phyloP scores from a whole-genome alignment of 441 rosid genomes.

The Adansonia gregorii region DNA sequence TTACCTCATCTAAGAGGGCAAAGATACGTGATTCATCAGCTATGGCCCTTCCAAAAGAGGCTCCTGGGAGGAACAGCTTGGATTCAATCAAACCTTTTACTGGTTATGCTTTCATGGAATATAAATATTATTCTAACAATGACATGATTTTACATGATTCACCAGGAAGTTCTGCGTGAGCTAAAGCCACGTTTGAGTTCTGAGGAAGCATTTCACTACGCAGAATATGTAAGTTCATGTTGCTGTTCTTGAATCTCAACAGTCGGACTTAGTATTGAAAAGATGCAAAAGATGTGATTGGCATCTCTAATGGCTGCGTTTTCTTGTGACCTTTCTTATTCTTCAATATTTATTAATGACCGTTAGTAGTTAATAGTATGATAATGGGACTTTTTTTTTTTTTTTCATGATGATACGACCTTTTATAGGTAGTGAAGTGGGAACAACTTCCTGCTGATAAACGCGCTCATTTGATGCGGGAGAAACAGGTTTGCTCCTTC shows the following conservation, averaged over 20 bases:
- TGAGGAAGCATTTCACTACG: slow-evolving; percentile 82
- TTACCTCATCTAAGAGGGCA: background rate
- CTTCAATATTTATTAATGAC: background rate
- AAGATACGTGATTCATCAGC: background rate
- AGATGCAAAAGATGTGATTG: background rate
- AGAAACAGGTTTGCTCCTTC: slow-evolving; percentile 68
- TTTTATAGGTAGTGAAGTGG: slow-evolving; percentile 75
- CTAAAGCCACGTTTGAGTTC: slow-evolving; percentile 67
- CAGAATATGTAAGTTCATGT: slow-evolving; percentile 71
- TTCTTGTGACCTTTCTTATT: background rate
- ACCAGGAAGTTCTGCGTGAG: slow-evolving; percentile 75
- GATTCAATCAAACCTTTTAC: background rate
- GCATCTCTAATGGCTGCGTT: background rate
- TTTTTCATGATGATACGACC: slow-evolving; percentile 8
- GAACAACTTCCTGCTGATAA: slow-evolving; percentile 89
- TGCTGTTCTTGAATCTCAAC: slow-evolving; percentile 17
- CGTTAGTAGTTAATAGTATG: background rate
- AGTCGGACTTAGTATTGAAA: background rate
- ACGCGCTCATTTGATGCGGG: slow-evolving; percentile 83
- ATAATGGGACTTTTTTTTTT: background rate
- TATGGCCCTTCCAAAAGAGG: background rate
- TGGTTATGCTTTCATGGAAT: background rate
- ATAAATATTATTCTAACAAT: slow-evolving; percentile 20
- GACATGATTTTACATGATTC: slow-evolving; percentile 31
- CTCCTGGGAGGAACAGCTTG: background rate